Evolutionary conservation across 2,329 filamentous ascomycete species (phyloP), one percentile per base, ranked within the genome.

Genomic region (Teratosphaeria nubilosa): DNA sequence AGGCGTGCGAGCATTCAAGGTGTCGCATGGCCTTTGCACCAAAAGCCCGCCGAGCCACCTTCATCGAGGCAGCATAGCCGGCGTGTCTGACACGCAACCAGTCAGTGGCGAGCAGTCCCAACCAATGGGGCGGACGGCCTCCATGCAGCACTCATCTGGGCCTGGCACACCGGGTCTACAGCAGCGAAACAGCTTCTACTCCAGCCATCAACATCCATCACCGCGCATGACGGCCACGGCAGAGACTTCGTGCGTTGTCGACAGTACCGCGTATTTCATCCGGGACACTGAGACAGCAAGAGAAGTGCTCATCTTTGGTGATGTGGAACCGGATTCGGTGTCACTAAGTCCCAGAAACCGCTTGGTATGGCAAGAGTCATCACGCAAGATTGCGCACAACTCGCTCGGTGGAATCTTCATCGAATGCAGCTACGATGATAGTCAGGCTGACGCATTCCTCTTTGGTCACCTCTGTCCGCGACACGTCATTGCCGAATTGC

Each of bases 211-310:
- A 25, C 65, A 69, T 32, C 56, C 63, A 27, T 69, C 68, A n/a
- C 67, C 69, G 13, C 62, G 63, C 16, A 57, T 68, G 31, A 67
- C 70, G n/a, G 24, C 41, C 9, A 31, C 68, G 71, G 6, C 24
- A 27, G 53, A 55, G 13, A 34, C 25, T 13, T 55, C 53, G 30
- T 91, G 86, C 65, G 87, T 91, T 1, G 87, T 90, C 60, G 90
- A 96, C 70, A 95, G 90, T 62, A 94, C 91, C 20, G 92, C 90
- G 0, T 97, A 91, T 73, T 97, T 99, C 73, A 88, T 99, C 63
- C 87, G 90, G 41, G 68, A 71, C 41, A 60, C 60, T 27, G 65
- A 68, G 9, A 87, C 84, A 0, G 82, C 83, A 1, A 81, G 82
- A 32, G 92, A 99, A 73, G 83, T 97, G 2, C 82, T 99, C 60